Percentiles rank a stretch among this genome's conserved stretches.
These are phyloP conservation scores for Morella rubra DNA, from an alignment of 306 rosid genomes.

Conservation along the genomic window DNA sequence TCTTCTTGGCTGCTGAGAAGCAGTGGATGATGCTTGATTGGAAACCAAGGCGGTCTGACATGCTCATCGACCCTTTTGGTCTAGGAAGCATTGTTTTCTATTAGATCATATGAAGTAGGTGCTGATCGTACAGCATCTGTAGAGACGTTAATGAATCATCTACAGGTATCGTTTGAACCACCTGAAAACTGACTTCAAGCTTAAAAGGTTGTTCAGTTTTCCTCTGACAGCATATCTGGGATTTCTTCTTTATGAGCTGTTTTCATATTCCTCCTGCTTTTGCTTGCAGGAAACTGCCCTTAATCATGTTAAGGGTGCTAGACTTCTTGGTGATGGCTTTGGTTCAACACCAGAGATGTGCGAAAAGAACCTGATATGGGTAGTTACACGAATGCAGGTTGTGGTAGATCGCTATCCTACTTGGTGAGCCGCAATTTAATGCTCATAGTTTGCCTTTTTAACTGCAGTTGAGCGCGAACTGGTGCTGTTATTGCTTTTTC, in stretches of 20 bases:
- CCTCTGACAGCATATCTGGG: neutral
- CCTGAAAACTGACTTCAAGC: too few species aligned
- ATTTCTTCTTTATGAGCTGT: neutral
- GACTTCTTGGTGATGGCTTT: conserved; percentile 93
- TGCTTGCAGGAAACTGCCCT: conserved; percentile 88
- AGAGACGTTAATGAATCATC: conserved; percentile 96
- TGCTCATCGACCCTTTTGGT: conserved; percentile 92
- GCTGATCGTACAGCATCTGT: conserved; percentile 99
- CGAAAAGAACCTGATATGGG: conserved; percentile 95
- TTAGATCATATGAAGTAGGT: conserved; percentile 98
- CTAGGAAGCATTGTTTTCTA: conserved; percentile 91
- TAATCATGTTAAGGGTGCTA: conserved; percentile 91
- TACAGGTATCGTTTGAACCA: conserved; percentile 51
- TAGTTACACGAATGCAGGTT: conserved; percentile 93
- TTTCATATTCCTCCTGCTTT: conserved; percentile 24
- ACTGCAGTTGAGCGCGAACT: neutral
- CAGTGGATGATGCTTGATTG: conserved; percentile 99
- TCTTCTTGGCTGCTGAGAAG: conserved; percentile 97
- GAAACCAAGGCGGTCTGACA: conserved; percentile 94
- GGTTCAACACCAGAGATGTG: conserved; percentile 99
- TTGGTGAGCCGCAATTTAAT: conserved; percentile 56
- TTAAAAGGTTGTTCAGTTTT: neutral
- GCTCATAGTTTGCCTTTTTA: neutral
- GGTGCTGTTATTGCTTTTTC: neutral
- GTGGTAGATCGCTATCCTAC: conserved; percentile 94